These are phyloP conservation scores for Pilaira anomala DNA, from an alignment of 192 early-diverging fungal genomes.

Conservation along the genomic window DNA sequence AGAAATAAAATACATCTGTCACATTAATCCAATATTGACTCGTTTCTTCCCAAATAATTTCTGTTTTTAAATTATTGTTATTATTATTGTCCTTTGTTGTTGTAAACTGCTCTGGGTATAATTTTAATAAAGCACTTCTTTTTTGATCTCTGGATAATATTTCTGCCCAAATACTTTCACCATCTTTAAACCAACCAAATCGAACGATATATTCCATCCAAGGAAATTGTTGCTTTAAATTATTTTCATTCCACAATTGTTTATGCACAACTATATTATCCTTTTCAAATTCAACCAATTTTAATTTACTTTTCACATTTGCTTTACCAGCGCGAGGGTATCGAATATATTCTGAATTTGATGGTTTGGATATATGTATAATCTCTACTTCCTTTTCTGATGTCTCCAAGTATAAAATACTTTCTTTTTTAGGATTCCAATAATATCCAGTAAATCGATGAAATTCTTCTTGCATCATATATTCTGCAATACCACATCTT, in stretches of 20 bases:
- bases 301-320: slow-evolving; percentile 52
- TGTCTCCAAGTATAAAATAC: slow-evolving; percentile 58
- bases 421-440: slow-evolving; percentile 41
- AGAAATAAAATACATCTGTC: slow-evolving; percentile 39
- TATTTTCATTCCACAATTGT: slow-evolving; percentile 39
- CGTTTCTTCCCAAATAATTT: slow-evolving; percentile 53
- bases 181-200: slow-evolving; percentile 61
- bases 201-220: slow-evolving; percentile 69
- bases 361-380: slow-evolving; percentile 24
- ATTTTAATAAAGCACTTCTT: slow-evolving; percentile 45
- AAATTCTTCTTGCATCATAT: slow-evolving; percentile 77
- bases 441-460: slow-evolving; percentile 62
- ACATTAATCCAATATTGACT: slow-evolving; percentile 62
- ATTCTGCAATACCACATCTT: slow-evolving; percentile 60
- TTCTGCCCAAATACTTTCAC: slow-evolving; percentile 55
- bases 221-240: slow-evolving; percentile 50
- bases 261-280: slow-evolving; percentile 35
- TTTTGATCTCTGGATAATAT: slow-evolving; percentile 54
- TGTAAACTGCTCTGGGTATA: slow-evolving; percentile 52
- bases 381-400: slow-evolving; percentile 57
- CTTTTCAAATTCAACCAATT: slow-evolving; percentile 54
- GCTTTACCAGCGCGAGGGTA: slow-evolving; percentile 61
- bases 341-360: slow-evolving; percentile 41
- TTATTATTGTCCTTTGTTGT: slow-evolving; percentile 18
- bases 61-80: slow-evolving; percentile 22